Conservation (phyloP, 23 red algal species). For the Chondrus crispus region DNA sequence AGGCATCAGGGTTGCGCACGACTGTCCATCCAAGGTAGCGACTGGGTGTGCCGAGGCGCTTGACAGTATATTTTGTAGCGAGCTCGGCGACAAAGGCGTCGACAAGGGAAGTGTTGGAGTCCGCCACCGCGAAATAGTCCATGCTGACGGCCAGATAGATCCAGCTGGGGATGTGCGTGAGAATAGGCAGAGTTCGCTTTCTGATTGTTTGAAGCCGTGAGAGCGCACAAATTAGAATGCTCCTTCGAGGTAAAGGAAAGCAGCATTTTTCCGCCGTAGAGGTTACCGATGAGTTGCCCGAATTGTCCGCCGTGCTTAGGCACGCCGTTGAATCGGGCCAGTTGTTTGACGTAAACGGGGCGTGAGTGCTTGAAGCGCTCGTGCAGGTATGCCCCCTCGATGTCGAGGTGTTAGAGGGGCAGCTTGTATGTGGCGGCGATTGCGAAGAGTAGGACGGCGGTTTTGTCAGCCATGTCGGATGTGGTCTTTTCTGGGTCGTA, state of each 20-base stretch:
- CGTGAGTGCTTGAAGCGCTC: background rate
- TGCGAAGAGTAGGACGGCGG: background rate
- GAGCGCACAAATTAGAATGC: background rate
- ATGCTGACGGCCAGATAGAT: background rate
- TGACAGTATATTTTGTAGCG: background rate
- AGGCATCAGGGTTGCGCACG: background rate
- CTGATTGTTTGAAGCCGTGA: background rate
- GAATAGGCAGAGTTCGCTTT: constrained; percentile 14
- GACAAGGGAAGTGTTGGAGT: background rate
- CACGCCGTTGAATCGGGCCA: background rate
- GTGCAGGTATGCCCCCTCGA: constrained; percentile 5
- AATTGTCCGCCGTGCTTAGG: background rate
- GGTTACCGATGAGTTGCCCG: background rate
- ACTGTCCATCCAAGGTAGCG: background rate
- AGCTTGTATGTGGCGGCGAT: background rate
- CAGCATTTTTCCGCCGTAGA: background rate
- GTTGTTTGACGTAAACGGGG: background rate
- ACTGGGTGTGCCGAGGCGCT: background rate
- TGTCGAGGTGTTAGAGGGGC: constrained; percentile 9
- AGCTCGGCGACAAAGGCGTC: background rate
- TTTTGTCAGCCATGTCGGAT: background rate
- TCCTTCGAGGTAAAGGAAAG: background rate
- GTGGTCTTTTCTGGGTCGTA: background rate
- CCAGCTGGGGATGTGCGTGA: background rate
- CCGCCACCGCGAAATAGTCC: background rate